Base-by-base conservation (phyloP, 176 grass and related monocot genomes). In the Otatea glauca region DNA sequence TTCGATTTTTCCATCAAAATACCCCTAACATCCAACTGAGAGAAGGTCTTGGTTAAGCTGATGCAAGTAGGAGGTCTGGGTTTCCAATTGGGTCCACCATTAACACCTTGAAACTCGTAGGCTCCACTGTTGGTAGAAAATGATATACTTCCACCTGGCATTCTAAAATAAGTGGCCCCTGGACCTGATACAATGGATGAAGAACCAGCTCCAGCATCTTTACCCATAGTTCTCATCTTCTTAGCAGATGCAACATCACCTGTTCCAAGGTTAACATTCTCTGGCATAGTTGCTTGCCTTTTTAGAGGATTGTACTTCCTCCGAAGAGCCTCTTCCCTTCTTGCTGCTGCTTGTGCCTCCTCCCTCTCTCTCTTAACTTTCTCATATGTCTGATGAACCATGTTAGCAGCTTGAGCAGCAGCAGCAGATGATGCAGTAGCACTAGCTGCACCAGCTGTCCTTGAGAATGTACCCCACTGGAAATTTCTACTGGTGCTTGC, bases 361-460 rank as follows among this genome's bases (percentile, higher is more conserved):
- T 91, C 81, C 64, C 84, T 86, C 69, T 88, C 78, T 72, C 81
- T 94, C 53, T 7, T 84, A 49, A 89, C 88, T 77, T 89, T 88
- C 73, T 89, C 76, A 15, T 94, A 88, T n/a, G 83, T 86, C 58
- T 86, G 85, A 83, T 90, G 85, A 81, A 90, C 88, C 49, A 88
- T 10, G 59, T 88, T 90, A 51, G 88, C 86, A 77, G 92, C 88
- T 81, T 88, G 91, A 81, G 81, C 78, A 74, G 79, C 88, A 74
- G 86, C 83, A 80, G 86, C 70, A 80, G 88, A 91, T 25, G 88
- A 91, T 62, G 88, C 86, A 84, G 92, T 91, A 7, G 86, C 92
- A 86, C 92, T 94, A 76, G 88, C 83, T 86, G 75, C 56, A 61
- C 92, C 88, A 43, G 88, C 78, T 75, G 82, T 85, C 88, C 88